Percentiles rank a stretch among this genome's conserved stretches.
phyloP scores from a whole-genome alignment of 2,329 filamentous ascomycete species.

The Talaromyces sp. region DNA sequence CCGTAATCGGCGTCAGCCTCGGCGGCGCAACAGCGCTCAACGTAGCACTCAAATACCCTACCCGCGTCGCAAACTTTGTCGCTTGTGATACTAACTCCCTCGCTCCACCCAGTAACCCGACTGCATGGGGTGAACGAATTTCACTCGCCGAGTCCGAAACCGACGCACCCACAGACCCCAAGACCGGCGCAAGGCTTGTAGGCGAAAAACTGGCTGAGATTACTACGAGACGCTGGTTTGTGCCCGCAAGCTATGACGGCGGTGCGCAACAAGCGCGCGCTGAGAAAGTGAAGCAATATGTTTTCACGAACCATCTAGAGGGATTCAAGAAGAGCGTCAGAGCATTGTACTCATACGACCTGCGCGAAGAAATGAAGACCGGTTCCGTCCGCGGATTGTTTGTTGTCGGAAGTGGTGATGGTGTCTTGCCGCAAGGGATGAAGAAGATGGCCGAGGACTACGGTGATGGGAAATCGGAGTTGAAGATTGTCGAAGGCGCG shows the following conservation, averaged over 20 bases:
- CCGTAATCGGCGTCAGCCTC: conserved; percentile 72
- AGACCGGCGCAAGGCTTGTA: conserved; percentile 57
- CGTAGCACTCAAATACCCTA: conserved; percentile 64
- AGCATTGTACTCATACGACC: conserved; percentile 52
- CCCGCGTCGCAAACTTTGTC: conserved; percentile 59
- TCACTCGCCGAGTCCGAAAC: conserved; percentile 55
- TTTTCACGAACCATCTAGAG: conserved; percentile 64
- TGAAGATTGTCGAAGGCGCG: conserved; percentile 64
- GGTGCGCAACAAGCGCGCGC: conserved; percentile 49
- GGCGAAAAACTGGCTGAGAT: conserved; percentile 60
- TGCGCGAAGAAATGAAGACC: conserved; percentile 42
- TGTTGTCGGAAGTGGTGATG: conserved; percentile 70
- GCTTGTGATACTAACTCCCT: conserved; percentile 75
- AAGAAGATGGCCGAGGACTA: conserved; percentile 63
- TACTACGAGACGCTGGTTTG: conserved; percentile 76
- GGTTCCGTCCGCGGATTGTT: conserved; percentile 53
- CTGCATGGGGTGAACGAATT: conserved; percentile 76
- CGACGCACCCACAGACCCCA: conserved; percentile 38
- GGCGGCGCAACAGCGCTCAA: conserved; percentile 76
- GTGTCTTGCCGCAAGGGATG: conserved; percentile 75
- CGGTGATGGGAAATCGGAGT: conserved; percentile 52
- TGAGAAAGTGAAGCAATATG: conserved; percentile 63
- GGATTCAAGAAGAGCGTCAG: conserved; percentile 81
- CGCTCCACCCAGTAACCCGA: conserved; percentile 69
- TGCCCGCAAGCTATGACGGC: conserved; percentile 55